Evolutionary conservation across 2,329 filamentous ascomycete genomes (phyloP), one percentile per base, ranked within the genome.

Genomic region (Fonsecaea erecta): DNA sequence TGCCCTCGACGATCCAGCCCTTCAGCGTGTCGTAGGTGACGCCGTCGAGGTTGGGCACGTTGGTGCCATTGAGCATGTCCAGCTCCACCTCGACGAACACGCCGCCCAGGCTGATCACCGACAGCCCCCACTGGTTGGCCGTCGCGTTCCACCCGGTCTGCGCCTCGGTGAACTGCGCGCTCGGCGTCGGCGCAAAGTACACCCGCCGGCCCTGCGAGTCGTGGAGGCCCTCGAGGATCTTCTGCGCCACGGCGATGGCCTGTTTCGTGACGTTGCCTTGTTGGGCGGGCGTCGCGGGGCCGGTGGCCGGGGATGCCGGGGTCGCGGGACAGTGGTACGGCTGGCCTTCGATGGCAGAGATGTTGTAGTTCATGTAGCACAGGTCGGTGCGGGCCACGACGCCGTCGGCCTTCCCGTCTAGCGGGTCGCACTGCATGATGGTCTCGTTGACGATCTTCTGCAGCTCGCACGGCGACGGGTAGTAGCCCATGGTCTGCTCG

Each of bases 11-110:
- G 77, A 86, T 86, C 83, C 83, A 87, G 16, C 79, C 77, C n/a
- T 79, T 77, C 4, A 87, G 77, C 0, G 81, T 86, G 71, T 87
- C 83, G 73, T 86, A 86, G 18, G 83, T 85, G 28, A 86, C 79
- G 62, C 76, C 74, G 68, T 81, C 73, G 3, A 85, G 76, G 43
- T 74, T 72, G 4, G 75, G 71, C n/a, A 84, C 75, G 70, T 80
- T 82, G 63, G 62, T 21, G 6, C 51, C 57, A 37, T 64, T 64
- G 12, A 46, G 56, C 37, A 61, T 9, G 28, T 64, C 43, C 48
- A 76, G 66, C 64, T 73, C 73, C 57, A 40, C 34, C 26, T 63
- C 54, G 46, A 63, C 61, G 12, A 52, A 63, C 2, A 40, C 53
- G n/a, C 61, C 77, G 5, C 79, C 80, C 0, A 74, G 74, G 21